Evolutionary conservation across 768 basidiomycete genomes (phyloP), one percentile per base, ranked within the genome.

Genomic region (Boletellus sp.): DNA sequence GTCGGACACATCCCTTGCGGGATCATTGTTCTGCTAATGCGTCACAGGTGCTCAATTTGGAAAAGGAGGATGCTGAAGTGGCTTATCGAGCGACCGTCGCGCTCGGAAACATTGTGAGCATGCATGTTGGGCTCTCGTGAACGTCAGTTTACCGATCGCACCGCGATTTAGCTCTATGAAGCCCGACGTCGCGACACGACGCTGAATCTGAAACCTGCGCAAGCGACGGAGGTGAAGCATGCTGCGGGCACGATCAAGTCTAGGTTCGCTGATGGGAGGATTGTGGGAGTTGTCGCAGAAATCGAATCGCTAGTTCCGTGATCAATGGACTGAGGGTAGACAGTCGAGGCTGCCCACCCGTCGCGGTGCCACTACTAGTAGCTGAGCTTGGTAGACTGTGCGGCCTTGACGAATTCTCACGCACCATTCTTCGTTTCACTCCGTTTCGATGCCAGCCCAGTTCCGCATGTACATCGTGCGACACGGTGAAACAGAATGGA

Each of bases 401-500:
- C 9, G 9, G 20, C 16, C 19, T 7, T 11, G 15, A 9, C 28
- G 16, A 34, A 35, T 33, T 42, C 32, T 38, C 34, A 42, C 42
- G 19, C 42, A 32, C 34, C 13, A 13, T 28, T 16, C 49, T 42
- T 38, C 34, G 32, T 36, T 8, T 10, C 36, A 44, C 20, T 45
- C 10, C 22, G 15, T 48, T 43, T 22, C 47, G 35, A 62, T 68
- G 55, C 52, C 71, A 62, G 51, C 62, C 47, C 59, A 70, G 23
- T 74, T 76, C 22, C 72, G 73, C 46, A 56, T 90, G 40, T 87
- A 84, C 62, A 69, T 89, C 53, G 76, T 89, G 42, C 81, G 89
- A 37, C 89, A 91, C 57, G 89, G 87, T 17, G 87, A 91, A 72
- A 91, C 89, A 22, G 75, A 81, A 36, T 82, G 77, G 60, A 90